Conservation (phyloP, 1,139 yeast species). For the Zygosaccharomyces sapae region DNA sequence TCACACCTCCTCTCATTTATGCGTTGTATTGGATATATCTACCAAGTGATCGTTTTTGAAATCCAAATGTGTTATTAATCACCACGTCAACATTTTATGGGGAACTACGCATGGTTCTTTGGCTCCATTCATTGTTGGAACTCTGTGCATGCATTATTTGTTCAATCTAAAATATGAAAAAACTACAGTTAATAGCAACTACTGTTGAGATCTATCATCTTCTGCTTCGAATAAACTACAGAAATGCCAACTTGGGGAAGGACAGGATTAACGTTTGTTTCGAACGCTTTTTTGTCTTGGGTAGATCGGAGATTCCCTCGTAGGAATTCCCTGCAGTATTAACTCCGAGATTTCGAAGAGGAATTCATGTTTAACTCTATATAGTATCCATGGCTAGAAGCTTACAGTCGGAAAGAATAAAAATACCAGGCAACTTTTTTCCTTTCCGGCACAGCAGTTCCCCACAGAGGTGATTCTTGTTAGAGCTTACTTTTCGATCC, state of each 20-base stretch:
- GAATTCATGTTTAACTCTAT: background rate
- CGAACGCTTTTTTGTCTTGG: background rate
- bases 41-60: too few relatives aligned
- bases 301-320: too few relatives aligned
- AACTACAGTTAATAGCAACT: background rate
- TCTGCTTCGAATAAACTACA: background rate
- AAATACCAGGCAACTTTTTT: too few relatives aligned
- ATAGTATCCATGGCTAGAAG: background rate
- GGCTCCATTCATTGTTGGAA: background rate
- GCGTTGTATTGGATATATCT: too few relatives aligned
- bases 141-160: background rate
- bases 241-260: background rate
- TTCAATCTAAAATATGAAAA: background rate
- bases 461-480: background rate
- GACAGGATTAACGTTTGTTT: background rate
- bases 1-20: too few relatives aligned
- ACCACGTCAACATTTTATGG: too few relatives aligned
- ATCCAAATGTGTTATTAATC: too few relatives aligned
- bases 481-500: background rate
- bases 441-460: background rate
- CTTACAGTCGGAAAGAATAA: background rate
- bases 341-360: background rate
- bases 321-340: too few relatives aligned
- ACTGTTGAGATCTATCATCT: background rate
- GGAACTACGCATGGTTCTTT: too few relatives aligned